Percentiles rank a stretch among this genome's conserved stretches.
phyloP scores from a whole-genome alignment of 371 early-diverging fungal species.

The Mucor piriformis region DNA sequence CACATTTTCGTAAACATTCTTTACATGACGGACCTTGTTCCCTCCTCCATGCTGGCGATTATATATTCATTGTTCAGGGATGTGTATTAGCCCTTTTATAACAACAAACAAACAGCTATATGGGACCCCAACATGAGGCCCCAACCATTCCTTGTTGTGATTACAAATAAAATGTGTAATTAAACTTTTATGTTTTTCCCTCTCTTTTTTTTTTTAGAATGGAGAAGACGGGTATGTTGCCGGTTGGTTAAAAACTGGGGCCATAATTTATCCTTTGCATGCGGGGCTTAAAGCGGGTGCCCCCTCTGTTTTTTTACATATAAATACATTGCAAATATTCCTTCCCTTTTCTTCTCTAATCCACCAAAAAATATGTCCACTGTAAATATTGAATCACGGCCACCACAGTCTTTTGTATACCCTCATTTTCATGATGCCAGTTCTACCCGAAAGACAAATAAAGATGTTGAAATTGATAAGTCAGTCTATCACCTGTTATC shows the following conservation, averaged over 20 bases:
- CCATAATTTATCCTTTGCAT: conserved; percentile 1
- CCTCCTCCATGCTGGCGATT: too few species aligned
- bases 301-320: not conserved
- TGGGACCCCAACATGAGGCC: not conserved
- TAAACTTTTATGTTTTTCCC: not conserved
- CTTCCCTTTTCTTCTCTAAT: not conserved
- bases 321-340: not conserved
- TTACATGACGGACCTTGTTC: too few species aligned
- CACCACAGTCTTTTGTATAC: conserved; percentile 10
- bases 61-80: too few species aligned
- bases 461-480: conserved; percentile 23
- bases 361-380: conserved; percentile 2
- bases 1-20: too few species aligned
- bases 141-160: not conserved
- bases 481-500: conserved; percentile 25
- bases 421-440: conserved; percentile 20
- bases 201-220: not conserved
- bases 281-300: conserved; percentile 1
- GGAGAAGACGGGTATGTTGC: not conserved
- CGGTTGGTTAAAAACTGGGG: conserved; percentile 1
- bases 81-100: too few species aligned
- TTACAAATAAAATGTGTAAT: not conserved
- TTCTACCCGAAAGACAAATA: conserved; percentile 1
- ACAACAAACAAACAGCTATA: too few species aligned
- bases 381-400: conserved; percentile 16